phyloP scores from a whole-genome alignment of 768 basidiomycete species.

The Mycena albidolilacea region DNA sequence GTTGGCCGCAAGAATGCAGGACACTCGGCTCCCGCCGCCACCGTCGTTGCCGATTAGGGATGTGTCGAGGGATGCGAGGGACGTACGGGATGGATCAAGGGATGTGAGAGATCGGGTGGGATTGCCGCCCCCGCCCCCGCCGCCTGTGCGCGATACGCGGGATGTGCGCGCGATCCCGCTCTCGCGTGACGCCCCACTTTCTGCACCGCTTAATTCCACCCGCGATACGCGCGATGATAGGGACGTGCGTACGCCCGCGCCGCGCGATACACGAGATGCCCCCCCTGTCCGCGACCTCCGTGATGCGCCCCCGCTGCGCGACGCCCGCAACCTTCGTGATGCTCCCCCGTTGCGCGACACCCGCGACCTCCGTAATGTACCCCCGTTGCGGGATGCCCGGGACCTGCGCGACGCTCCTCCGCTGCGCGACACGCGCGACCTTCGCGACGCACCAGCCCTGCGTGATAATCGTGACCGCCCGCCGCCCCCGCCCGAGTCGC shows the following conservation, averaged over 20 bases:
- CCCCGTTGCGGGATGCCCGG: constrained; percentile 11
- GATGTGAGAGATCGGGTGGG: constrained; percentile 13
- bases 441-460: constrained; percentile 1
- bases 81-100: constrained; percentile 10
- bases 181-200: constrained; percentile 17
- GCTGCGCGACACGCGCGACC: constrained; percentile 22
- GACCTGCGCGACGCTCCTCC: constrained; percentile 19
- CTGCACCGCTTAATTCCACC: constrained; percentile 3
- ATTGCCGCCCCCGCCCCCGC: constrained; percentile 2
- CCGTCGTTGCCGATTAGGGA: constrained; percentile 5
- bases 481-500: constrained; percentile 12
- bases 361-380: constrained; percentile 13
- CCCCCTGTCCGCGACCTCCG: constrained; percentile 9
- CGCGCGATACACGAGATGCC: constrained; percentile 12
- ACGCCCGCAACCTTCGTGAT: constrained; percentile 16
- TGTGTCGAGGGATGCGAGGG: neutral
- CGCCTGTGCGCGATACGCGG: constrained; percentile 19
- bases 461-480: constrained; percentile 24
- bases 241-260: constrained; percentile 28
- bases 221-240: constrained; percentile 17
- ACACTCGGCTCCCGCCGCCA: neutral
- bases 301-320: constrained; percentile 10
- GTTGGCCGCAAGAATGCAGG: constrained; percentile 13
- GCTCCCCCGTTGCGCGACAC: constrained; percentile 18
- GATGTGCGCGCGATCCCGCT: constrained; percentile 20